These are phyloP conservation scores for Conoideocrella luteorostrata DNA, from an alignment of 2,329 filamentous ascomycete species.

Conservation along the genomic window DNA sequence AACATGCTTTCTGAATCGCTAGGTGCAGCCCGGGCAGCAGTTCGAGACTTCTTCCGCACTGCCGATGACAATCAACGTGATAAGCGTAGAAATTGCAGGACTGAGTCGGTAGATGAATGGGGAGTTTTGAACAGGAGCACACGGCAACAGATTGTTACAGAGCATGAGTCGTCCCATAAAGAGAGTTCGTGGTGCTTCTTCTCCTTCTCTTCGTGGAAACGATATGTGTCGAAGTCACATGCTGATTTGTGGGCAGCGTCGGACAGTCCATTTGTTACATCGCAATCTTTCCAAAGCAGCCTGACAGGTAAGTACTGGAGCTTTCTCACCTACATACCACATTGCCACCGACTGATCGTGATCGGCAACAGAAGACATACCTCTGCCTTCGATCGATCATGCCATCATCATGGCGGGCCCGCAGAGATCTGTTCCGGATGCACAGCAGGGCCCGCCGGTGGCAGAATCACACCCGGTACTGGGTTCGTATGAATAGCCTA, in stretches of 20 bases:
- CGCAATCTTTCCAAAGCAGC: background rate
- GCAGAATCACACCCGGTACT: background rate
- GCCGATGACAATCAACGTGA: background rate
- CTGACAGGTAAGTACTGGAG: background rate
- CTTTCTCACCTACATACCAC: background rate
- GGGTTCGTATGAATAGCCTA: background rate
- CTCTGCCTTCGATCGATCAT: background rate
- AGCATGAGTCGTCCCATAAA: too few relatives aligned
- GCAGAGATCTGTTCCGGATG: background rate
- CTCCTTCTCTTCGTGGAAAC: too few relatives aligned
- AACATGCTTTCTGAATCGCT: conserved; percentile 7
- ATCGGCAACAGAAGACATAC: background rate
- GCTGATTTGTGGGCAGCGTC: too few relatives aligned
- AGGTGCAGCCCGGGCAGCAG: conserved; percentile 2
- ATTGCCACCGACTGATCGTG: background rate
- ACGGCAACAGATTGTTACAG: too few relatives aligned
- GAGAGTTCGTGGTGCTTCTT: too few relatives aligned
- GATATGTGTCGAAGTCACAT: too few relatives aligned
- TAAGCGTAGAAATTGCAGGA: background rate
- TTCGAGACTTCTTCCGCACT: conserved; percentile 6
- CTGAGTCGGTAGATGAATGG: conserved; percentile 3
- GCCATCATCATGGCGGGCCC: conserved; percentile 6
- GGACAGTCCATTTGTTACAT: conserved; percentile 4
- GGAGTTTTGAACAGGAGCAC: background rate
- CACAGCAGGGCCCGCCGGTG: background rate